Base-by-base conservation (phyloP, 1,284 basidiomycete genomes). In the Microbotryum silenes-acaulis region DNA sequence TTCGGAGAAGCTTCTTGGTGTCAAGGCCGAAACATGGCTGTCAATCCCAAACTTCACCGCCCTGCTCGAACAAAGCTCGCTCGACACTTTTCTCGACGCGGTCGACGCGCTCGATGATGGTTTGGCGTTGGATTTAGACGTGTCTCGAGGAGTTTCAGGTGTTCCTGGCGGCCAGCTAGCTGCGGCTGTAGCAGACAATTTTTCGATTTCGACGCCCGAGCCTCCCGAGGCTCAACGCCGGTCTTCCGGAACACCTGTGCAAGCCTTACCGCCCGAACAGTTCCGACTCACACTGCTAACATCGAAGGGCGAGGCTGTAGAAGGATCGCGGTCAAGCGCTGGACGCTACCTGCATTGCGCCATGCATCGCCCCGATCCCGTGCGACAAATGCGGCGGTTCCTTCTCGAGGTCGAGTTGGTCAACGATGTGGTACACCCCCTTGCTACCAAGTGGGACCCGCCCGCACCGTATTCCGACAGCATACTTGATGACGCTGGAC, bases 331-430 rank as follows among this genome's bases (percentile, higher is more conserved):
- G 8, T n/a, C 12, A 12, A 31, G 5, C 14, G 25, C 51, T n/a
- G 23, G 25, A 6, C 2, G 31, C 21, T n/a, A 2, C n/a, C 25
- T 53, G 9, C 33, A 53, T 33, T 25, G 87, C 70, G 87, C 87
- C 0, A 82, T 85, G 0, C 88, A 91, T 75, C 79, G 85, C 18
- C 83, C 83, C 70, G 47, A 70, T 55, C 59, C 25, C 70, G 72
- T 72, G 52, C 72, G 37, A 65, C 72, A 59, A 56, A 67, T 52
- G 72, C 69, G 74, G 60, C 71, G 81, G 59, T 82, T 89, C 67
- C 79, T 89, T 50, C 80, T 91, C 70, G 89, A 92, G 72, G 88
- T 91, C 66, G 89, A 91, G 75, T 79, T 89, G 25, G 87, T 91
- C 71, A 74, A 77, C 51, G 89, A 91, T 72, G 69, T 73, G 0